Conservation (phyloP, 2,329 filamentous ascomycete genomes). For the Apiospora rasikravindrae region DNA sequence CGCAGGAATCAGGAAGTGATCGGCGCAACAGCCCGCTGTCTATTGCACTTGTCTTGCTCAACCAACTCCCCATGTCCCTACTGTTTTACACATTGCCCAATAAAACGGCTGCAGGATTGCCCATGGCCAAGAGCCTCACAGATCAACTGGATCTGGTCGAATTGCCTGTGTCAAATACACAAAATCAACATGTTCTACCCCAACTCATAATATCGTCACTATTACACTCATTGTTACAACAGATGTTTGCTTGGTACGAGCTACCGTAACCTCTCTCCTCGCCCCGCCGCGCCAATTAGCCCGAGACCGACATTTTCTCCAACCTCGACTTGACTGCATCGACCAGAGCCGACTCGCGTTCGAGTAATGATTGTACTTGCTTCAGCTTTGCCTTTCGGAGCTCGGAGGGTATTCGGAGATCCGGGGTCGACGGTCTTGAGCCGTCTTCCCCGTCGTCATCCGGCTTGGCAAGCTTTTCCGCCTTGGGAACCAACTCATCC, state of each 20-base stretch:
- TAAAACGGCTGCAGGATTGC: neutral
- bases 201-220: slow-evolving; percentile 19
- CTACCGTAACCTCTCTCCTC: neutral
- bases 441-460: slow-evolving; percentile 36
- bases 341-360: slow-evolving; percentile 70
- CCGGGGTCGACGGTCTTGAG: slow-evolving; percentile 41
- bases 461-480: slow-evolving; percentile 46
- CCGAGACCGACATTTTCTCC: slow-evolving; percentile 55
- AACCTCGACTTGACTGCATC: slow-evolving; percentile 69
- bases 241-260: slow-evolving; percentile 6
- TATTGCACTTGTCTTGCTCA: neutral
- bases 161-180: neutral
- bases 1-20: neutral
- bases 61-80: neutral
- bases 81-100: neutral
- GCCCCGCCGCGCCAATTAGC: slow-evolving; percentile 27
- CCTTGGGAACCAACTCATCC: slow-evolving; percentile 58
- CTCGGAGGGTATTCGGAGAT: slow-evolving; percentile 62
- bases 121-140: neutral
- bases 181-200: neutral
- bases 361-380: slow-evolving; percentile 67
- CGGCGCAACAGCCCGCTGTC: neutral
- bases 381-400: slow-evolving; percentile 67
- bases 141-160: neutral
- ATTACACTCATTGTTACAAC: slow-evolving; percentile 8